These are phyloP conservation scores for Nicotiana obtusifolia DNA, from an alignment of 257 asterid species.

Conservation along the genomic window DNA sequence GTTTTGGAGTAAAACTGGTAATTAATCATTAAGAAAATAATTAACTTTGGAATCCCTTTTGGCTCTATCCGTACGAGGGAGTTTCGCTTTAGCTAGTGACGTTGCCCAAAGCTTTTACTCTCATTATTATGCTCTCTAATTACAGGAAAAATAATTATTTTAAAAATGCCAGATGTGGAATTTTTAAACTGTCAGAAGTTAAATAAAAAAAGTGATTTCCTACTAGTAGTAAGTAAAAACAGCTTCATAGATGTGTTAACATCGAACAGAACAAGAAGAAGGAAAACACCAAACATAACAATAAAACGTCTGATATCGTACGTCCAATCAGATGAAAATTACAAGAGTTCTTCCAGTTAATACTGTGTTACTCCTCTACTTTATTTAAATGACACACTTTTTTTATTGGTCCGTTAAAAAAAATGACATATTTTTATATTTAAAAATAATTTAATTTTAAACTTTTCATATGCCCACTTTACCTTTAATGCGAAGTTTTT, in stretches of 20 bases:
- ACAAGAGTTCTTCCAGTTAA: not conserved
- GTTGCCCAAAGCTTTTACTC: no score
- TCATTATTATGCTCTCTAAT: not conserved
- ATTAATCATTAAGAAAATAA: not conserved
- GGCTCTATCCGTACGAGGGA: not conserved
- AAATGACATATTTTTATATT: no score
- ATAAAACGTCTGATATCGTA: not conserved
- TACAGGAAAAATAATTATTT: not conserved
- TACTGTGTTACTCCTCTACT: no score
- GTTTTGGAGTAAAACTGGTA: not conserved
- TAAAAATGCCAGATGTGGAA: not conserved
- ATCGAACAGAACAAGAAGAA: not conserved
- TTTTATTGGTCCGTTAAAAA: no score
- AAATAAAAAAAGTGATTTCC: not conserved
- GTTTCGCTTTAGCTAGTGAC: no score
- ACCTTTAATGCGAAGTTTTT: no score
- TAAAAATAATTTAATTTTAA: no score
- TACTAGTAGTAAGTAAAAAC: not conserved
- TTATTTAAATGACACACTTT: no score
- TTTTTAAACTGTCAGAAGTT: not conserved
- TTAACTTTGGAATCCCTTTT: not conserved
- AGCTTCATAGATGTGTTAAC: not conserved
- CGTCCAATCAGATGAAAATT: not conserved
- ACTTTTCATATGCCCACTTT: no score
- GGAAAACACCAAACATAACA: not conserved